Conservation (phyloP, 176 grass and related monocot species). For the Raddia distichophylla region DNA sequence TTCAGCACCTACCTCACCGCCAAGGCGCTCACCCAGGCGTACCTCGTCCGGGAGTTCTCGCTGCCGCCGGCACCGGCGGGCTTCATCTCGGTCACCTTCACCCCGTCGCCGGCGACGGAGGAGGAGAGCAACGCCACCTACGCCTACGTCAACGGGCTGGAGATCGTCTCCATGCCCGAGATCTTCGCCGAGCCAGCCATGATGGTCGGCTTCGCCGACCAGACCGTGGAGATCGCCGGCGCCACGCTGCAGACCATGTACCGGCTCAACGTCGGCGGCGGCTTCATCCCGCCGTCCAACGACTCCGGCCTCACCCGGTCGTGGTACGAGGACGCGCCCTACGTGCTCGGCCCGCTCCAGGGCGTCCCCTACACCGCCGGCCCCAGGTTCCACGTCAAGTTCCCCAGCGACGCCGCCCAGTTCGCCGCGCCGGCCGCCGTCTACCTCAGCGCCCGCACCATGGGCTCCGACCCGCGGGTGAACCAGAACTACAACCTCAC, state of each 20-base stretch:
- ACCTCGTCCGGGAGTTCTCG: conserved; percentile 69
- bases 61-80: conserved; percentile 50
- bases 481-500: conserved; percentile 86
- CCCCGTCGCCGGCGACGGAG: conserved; percentile 38
- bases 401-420: conserved; percentile 48
- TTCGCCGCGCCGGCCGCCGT: conserved; percentile 57
- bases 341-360: conserved; percentile 47
- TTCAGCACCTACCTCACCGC: conserved; percentile 68
- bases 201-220: conserved; percentile 71
- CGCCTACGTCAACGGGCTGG: conserved; percentile 82
- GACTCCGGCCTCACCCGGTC: conserved; percentile 61
- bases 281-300: conserved; percentile 60
- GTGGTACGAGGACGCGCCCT: conserved; percentile 83
- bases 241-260: conserved; percentile 71
- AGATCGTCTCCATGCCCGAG: conserved; percentile 79
- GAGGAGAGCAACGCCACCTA: conserved; percentile 53
- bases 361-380: conserved; percentile 58
- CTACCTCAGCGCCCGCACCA: conserved; percentile 64
- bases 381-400: conserved; percentile 47
- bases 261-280: conserved; percentile 73
- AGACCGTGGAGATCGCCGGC: conserved; percentile 56
- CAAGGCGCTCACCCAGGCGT: conserved; percentile 73
- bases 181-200: conserved; percentile 57
- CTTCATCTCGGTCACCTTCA: conserved; percentile 59
- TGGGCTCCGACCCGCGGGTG: conserved; percentile 71